Percentiles rank a stretch among this genome's conserved stretches.
Evolutionary conservation across 1,284 basidiomycete species (phyloP).

Genomic region (Filobasidium uniguttulatum): DNA sequence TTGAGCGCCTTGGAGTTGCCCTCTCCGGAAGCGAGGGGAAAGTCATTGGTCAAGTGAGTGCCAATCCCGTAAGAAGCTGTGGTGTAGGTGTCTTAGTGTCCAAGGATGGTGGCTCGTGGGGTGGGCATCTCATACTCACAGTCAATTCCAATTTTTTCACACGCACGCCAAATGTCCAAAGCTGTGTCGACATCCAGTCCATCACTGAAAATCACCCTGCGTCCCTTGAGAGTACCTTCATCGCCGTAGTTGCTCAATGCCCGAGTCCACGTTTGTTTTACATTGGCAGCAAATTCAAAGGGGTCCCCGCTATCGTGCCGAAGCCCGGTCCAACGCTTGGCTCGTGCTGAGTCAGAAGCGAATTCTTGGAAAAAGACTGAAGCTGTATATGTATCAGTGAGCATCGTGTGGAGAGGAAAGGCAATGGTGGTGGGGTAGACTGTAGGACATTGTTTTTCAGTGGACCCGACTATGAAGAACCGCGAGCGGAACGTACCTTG

Average conservation of each 20-base stretch:
- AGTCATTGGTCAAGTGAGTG: slow-evolving; percentile 81
- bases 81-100: neutral
- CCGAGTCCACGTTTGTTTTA: slow-evolving; percentile 47
- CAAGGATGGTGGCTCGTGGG: neutral
- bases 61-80: slow-evolving; percentile 75
- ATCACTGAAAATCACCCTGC: slow-evolving; percentile 72
- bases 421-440: slow-evolving; percentile 46
- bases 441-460: slow-evolving; percentile 7
- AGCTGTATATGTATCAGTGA: slow-evolving; percentile 87
- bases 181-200: slow-evolving; percentile 58
- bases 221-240: slow-evolving; percentile 43
- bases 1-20: slow-evolving; percentile 67
- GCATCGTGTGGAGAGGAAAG: slow-evolving; percentile 51
- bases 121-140: slow-evolving; percentile 38
- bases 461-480: no score
- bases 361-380: slow-evolving; percentile 71
- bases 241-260: slow-evolving; percentile 33
- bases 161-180: slow-evolving; percentile 54
- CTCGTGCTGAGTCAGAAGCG: slow-evolving; percentile 46
- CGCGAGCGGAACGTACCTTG: slow-evolving; percentile 24
- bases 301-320: slow-evolving; percentile 91
- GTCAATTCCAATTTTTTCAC: slow-evolving; percentile 57
- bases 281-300: slow-evolving; percentile 55
- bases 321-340: slow-evolving; percentile 58
- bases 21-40: slow-evolving; percentile 31